These are phyloP conservation scores for Spatholobus suberectus DNA, from an alignment of 306 rosid species.

Conservation along the genomic window DNA sequence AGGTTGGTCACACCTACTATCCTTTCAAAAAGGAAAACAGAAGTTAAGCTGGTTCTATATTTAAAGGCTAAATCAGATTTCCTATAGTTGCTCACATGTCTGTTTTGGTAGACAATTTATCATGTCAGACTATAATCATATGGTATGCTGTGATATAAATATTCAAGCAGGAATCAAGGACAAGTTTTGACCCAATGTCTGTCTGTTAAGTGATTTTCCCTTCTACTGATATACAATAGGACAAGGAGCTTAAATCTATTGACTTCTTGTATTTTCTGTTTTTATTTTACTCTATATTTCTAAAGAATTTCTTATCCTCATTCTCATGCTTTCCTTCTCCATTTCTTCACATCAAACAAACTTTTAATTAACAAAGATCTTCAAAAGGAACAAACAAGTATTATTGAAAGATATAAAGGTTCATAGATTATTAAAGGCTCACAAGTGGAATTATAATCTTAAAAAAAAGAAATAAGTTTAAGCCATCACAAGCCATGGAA, in stretches of 20 bases:
- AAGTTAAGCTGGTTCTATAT: slow-evolving; percentile 6
- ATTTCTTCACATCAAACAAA: neutral
- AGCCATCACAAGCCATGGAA: slow-evolving; percentile 10
- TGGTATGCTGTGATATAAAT: neutral
- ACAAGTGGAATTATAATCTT: neutral
- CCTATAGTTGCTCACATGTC: neutral
- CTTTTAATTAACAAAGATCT: neutral
- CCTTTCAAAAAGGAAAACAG: slow-evolving; percentile 30
- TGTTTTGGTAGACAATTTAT: neutral
- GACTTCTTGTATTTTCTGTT: neutral
- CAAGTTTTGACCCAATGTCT: slow-evolving; percentile 5
- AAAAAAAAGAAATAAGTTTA: slow-evolving; percentile 20
- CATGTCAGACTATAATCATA: slow-evolving; percentile 16
- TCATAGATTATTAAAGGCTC: slow-evolving; percentile 22
- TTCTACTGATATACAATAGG: neutral
- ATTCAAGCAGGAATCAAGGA: slow-evolving; percentile 4
- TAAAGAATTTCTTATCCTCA: neutral
- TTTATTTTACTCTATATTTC: slow-evolving; percentile 14
- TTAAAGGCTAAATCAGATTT: neutral
- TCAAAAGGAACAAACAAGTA: slow-evolving; percentile 21
- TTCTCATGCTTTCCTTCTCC: neutral
- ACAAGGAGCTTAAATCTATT: neutral
- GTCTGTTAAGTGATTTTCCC: slow-evolving; percentile 19
- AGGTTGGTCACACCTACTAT: slow-evolving; percentile 10
- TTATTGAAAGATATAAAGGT: slow-evolving; percentile 1